Base-by-base conservation (phyloP, 2,329 filamentous ascomycete genomes). In the Aureobasidium uvarum region DNA sequence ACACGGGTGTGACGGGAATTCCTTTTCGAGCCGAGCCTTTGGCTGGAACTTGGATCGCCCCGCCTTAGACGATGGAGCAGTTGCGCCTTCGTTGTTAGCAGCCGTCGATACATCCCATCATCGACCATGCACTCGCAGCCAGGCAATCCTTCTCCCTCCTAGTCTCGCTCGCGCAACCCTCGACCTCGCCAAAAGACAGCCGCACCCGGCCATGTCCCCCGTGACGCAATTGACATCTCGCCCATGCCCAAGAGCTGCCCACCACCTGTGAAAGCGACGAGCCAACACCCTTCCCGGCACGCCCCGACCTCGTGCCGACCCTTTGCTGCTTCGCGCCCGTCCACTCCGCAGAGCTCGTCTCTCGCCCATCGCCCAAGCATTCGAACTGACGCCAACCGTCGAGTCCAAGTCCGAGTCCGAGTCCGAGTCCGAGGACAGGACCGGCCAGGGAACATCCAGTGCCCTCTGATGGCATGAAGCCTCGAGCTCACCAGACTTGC, bases 81-180 rank as follows among this genome's bases (percentile, higher is more conserved):
- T 62, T 62, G 58, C 58, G 56, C 55, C 45, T 51, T 51, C 43
- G 58, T 62, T 62, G 58, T 62, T 62, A 62, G 56, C 33, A 62
- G 58, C 58, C 58, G 58, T 62, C 45, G 58, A 62, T 48, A 62
- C 58, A 50, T 62, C 39, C n/a, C 58, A 51, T 51, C 45, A 20
- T 62, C 58, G 41, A 62, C 39, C 45, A 51, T 62, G 58, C 20
- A 45, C 43, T 16, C 55, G 6, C 55, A 45, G 25, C 39, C 20
- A n/a, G 36, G 25, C 36, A 41, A 51, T 62, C 45, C 45, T 39
- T 51, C 45, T 62, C 45, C 25, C 60, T 54, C 60, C 60, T 63
- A 52, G 46, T 63, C 20, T 18, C 46, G 51, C 25, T 14, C 28
- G 48, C 41, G 33, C 45, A 41, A 16, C 20, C 45, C 58, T 51